Base-by-base conservation (phyloP, 2,329 filamentous ascomycete species). In the Trichoderma koningii region DNA sequence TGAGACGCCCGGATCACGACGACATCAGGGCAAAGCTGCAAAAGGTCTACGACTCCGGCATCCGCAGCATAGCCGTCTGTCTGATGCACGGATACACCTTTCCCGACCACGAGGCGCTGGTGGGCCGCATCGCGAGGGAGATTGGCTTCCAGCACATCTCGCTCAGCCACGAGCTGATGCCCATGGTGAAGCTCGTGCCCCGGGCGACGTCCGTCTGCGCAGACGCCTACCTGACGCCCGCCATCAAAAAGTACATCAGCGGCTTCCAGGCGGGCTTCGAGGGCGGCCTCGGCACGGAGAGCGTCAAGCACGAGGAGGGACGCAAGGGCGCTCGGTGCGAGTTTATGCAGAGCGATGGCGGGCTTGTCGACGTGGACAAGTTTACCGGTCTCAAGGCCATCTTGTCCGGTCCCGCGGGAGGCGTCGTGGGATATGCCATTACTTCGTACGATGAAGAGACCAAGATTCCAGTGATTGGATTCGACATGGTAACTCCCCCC, bases 71-170 rank as follows among this genome's bases (percentile, higher is more conserved):
- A 70, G 93, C 93, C 3, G 92, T 97, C 1, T 96, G 92, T 71
- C 79, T 97, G 66, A 93, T 97, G 88, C 93, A 97, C 73, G 90
- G 90, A 5, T 97, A 97, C 74, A 96, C 92, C 0, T 97, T 92
- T 72, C 92, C 92, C 1, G 86, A 90, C 56, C 93, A 97, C 71
- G 93, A 97, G 74, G 87, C 88, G 0, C 73, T 92, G 48, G 83
- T 97, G 10, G 92, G 92, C 17, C 85, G 82, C 69, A 80, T 97
- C 55, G 93, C 93, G 0, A 83, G 81, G 65, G 89, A 95, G 17
- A 88, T 96, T 69, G 93, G 93, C 1, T 79, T 80, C 60, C 78
- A 85, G 64, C 92, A 97, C 75, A 88, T 97, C 67, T 93, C 90
- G 64, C 81, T 78, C 28, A 75, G 77, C 61, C 71, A 79, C 64